Base-by-base conservation (phyloP, 176 grass and related monocot species). In the Panicum miliaceum region DNA sequence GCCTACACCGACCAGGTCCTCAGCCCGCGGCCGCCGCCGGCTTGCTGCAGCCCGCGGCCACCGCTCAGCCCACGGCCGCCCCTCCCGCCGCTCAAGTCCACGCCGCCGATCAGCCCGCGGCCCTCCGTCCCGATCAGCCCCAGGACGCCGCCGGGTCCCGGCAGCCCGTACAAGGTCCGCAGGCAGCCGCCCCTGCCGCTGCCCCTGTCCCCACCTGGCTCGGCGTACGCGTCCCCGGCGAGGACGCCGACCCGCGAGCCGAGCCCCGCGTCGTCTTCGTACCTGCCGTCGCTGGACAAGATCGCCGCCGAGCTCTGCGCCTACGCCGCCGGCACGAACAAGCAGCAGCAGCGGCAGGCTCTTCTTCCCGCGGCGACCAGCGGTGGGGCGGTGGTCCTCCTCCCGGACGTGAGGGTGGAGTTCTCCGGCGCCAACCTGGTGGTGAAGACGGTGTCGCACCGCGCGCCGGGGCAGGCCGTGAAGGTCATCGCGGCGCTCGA, bases 401-500 rank as follows among this genome's bases (percentile, higher is more conserved):
- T 94, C 76, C 86, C 92, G 1, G 91, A 98, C 7, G 93, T 98
- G 34, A 87, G 87, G 59, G 90, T 98, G 89, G 92, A 98, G 91
- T 98, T 98, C 66, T 58, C 93, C 19, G 93, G 96, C 14, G 75
- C 96, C 4, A 95, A 98, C 88, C 85, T 98, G 36, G 80, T 98
- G 68, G 71, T 98, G 60, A 92, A 84, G 87, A 98, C 96, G 14
- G 86, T 89, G 47, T 98, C 96, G 61, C 91, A 90, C 53, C 86
- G 80, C 18, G 75, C 87, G 64, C 93, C 85, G 0, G 89, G 91
- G 18, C 96, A 98, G 77, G 80, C 77, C 6, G 71, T 90, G n/a
- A 98, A 92, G 79, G 90, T 95, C 73, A 91, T 98, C 75, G 80
- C 87, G 5, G 89, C 91, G 6, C 91, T 98, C 4, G 96, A 98